Evolutionary conservation across 495 filamentous ascomycete genomes (phyloP).

Genomic region (Clavariopsis aquatica): DNA sequence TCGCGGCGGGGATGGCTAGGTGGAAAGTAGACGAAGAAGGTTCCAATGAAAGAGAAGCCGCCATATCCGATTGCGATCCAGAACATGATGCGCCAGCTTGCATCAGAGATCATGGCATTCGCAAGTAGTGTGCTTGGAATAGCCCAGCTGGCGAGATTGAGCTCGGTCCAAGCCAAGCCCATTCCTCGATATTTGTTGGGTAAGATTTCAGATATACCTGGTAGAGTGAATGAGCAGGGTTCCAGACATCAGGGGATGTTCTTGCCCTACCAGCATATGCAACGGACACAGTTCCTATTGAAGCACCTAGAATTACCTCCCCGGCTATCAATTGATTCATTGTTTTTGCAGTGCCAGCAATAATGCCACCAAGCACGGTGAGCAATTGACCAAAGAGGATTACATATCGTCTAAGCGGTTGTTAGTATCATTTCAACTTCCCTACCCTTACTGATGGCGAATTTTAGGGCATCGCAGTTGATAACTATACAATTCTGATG

Average conservation of each 20-base stretch:
- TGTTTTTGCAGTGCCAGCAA: constrained; percentile 11
- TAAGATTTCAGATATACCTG: constrained; percentile 35
- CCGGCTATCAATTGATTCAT: constrained; percentile 31
- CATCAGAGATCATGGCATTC: constrained; percentile 33
- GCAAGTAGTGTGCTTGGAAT: constrained; percentile 32
- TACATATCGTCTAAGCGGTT: neutral
- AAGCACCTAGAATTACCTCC: constrained; percentile 22
- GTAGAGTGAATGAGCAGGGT: neutral
- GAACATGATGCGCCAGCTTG: constrained; percentile 39
- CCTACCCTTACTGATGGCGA: too few relatives aligned
- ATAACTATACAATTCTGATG: too few relatives aligned
- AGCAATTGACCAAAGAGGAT: constrained; percentile 22
- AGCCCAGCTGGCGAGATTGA: constrained; percentile 25
- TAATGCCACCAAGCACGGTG: constrained; percentile 18
- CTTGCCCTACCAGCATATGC: constrained; percentile 27
- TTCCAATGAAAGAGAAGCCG: constrained; percentile 17
- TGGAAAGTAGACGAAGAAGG: constrained; percentile 21
- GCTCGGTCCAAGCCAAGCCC: constrained; percentile 27
- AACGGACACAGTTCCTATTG: constrained; percentile 25
- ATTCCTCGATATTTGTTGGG: constrained; percentile 39
- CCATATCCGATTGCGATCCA: constrained; percentile 32
- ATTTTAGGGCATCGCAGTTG: too few relatives aligned
- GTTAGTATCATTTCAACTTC: too few relatives aligned
- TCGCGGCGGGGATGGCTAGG: constrained; percentile 19
- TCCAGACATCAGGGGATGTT: neutral